Evolutionary conservation across 805 yeast genomes (phyloP).

Genomic region (Metschnikowia rubicola): DNA sequence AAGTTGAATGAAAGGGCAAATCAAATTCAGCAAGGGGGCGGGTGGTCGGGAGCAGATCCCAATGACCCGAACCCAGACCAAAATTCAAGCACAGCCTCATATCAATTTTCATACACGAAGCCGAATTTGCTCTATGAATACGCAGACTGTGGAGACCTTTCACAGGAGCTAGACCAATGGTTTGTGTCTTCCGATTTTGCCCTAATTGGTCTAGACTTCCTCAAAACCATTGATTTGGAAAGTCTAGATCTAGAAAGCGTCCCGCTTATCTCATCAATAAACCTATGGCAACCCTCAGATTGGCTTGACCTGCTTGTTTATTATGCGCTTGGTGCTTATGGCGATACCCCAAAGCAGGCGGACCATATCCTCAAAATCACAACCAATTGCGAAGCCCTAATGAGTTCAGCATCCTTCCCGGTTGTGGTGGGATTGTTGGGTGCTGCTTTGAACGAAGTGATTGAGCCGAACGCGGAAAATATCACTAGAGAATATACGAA

Average conservation of each 20-base stretch:
- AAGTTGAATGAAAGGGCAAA: constrained; percentile 42
- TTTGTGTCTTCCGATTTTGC: constrained; percentile 31
- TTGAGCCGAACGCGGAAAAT: background rate
- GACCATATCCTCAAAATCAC: constrained; percentile 11
- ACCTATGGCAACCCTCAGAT: constrained; percentile 1
- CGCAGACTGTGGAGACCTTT: constrained; percentile 25
- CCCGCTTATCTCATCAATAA: background rate
- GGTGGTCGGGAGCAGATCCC: constrained; percentile 12
- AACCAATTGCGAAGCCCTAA: constrained; percentile 18
- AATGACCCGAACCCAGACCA: constrained; percentile 4
- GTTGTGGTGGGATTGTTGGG: constrained; percentile 3
- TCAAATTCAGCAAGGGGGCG: constrained; percentile 25
- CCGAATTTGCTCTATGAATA: constrained; percentile 30
- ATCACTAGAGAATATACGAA: background rate
- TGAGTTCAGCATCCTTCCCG: constrained; percentile 15
- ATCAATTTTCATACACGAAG: constrained; percentile 31
- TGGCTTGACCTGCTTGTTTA: constrained; percentile 12
- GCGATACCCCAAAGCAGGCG: background rate
- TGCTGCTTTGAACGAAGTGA: background rate
- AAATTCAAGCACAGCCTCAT: constrained; percentile 5
- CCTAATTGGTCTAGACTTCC: constrained; percentile 2
- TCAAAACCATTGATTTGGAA: background rate
- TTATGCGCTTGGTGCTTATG: constrained; percentile 14
- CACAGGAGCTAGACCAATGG: constrained; percentile 37
- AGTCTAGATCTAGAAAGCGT: background rate